Evolutionary conservation across 1,284 basidiomycete species (phyloP).

Genomic region (Sanghuangporus baumii): DNA sequence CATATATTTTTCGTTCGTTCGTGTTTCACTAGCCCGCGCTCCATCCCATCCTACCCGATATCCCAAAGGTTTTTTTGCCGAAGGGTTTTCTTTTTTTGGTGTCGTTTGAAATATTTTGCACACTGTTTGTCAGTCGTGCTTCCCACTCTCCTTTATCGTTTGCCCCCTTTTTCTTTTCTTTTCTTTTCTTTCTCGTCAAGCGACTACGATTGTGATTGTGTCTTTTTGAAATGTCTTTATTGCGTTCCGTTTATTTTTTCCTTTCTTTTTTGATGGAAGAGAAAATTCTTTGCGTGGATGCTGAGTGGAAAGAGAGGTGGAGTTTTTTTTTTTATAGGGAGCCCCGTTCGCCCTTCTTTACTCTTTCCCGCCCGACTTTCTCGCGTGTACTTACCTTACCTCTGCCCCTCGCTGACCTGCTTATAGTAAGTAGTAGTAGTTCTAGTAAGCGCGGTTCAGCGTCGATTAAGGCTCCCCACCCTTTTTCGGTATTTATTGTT

Average conservation of each 20-base stretch:
- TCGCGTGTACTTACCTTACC: not conserved
- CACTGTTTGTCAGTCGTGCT: not conserved
- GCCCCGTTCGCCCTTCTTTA: too few relatives aligned
- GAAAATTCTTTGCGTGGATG: too few relatives aligned
- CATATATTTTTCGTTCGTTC: not conserved
- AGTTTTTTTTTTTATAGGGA: too few relatives aligned
- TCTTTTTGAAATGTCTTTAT: constrained; percentile 14
- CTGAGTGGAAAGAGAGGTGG: too few relatives aligned
- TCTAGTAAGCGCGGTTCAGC: too few relatives aligned
- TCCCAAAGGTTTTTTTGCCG: not conserved
- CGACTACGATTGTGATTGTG: not conserved
- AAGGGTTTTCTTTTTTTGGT: not conserved
- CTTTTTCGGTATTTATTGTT: too few relatives aligned
- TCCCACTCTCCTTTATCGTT: not conserved
- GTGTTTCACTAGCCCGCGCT: not conserved
- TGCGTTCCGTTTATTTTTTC: not conserved
- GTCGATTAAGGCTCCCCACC: too few relatives aligned
- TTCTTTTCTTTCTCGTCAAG: constrained; percentile 15
- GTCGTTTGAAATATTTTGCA: not conserved
- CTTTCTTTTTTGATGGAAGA: not conserved
- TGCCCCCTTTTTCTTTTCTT: constrained; percentile 9
- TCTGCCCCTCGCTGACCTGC: not conserved
- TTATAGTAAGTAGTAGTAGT: too few relatives aligned
- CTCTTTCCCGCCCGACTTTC: too few relatives aligned
- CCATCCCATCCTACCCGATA: not conserved